These are phyloP conservation scores for Tolypocladium sp. DNA, from an alignment of 2,329 filamentous ascomycete genomes.

Conservation along the genomic window DNA sequence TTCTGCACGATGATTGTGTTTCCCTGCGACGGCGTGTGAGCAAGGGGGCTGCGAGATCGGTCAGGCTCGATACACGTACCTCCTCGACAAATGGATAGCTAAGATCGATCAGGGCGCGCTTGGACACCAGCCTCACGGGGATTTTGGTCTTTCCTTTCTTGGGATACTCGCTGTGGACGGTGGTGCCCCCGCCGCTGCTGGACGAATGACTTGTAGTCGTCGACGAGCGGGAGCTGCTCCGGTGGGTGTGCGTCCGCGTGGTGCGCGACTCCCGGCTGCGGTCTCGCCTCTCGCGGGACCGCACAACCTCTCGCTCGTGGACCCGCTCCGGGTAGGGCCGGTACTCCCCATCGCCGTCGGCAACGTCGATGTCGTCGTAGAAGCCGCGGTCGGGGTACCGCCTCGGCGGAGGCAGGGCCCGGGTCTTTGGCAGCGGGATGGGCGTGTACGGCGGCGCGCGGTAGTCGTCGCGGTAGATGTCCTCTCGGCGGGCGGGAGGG, in stretches of 20 bases:
- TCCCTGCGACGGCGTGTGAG: conserved; percentile 40
- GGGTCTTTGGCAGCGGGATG: conserved; percentile 60
- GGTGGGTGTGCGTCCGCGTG: conserved; percentile 27
- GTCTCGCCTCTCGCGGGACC: conserved; percentile 33
- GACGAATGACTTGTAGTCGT: conserved; percentile 35
- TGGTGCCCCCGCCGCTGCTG: conserved; percentile 39
- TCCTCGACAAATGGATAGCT: conserved; percentile 84
- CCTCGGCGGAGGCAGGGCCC: conserved; percentile 50
- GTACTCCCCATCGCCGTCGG: conserved; percentile 67
- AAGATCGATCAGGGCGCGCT: conserved; percentile 71
- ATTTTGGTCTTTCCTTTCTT: conserved; percentile 87
- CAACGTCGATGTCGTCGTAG: conserved; percentile 57
- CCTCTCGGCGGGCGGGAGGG: conserved; percentile 43
- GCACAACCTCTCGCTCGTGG: conserved; percentile 52
- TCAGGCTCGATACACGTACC: conserved; percentile 37
- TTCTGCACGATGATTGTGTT: conserved; percentile 73
- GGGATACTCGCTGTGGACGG: conserved; percentile 55
- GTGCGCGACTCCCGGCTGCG: conserved; percentile 30
- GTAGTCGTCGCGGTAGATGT: conserved; percentile 37
- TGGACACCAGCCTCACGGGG: conserved; percentile 70
- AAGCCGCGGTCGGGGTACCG: conserved; percentile 45
- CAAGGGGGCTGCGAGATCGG: rapidly evolving
- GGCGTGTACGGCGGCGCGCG: conserved; percentile 43
- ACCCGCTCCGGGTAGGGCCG: conserved; percentile 51
- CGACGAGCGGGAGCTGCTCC: conserved; percentile 33